Percentiles rank a stretch among this genome's conserved stretches.
These are phyloP conservation scores for Endotrypanum monterogeii DNA, from an alignment of 208 protist genomes.

Conservation along the genomic window DNA sequence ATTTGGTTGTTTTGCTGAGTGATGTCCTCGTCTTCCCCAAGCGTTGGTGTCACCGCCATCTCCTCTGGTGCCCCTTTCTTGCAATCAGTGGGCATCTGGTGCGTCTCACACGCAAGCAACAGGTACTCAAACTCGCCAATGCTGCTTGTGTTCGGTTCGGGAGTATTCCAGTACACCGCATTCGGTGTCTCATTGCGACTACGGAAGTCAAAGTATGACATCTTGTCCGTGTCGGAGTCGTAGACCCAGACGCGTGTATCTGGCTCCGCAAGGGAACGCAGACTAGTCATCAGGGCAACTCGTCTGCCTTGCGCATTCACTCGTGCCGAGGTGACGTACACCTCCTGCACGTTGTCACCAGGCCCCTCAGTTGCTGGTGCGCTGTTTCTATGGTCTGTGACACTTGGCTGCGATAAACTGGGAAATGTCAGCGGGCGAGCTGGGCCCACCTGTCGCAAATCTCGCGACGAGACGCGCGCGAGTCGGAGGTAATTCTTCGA, in stretches of 20 bases:
- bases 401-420: background rate
- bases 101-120: slow-evolving; percentile 88
- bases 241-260: slow-evolving; percentile 91
- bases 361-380: slow-evolving; percentile 14
- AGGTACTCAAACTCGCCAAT: slow-evolving; percentile 89
- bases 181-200: slow-evolving; percentile 69
- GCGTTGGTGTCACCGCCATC: slow-evolving; percentile 3
- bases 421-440: slow-evolving; percentile 61
- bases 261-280: slow-evolving; percentile 37
- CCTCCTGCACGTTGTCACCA: slow-evolving; percentile 3
- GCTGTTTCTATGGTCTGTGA: background rate
- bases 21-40: background rate
- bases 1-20: slow-evolving; percentile 12
- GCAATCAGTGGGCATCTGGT: slow-evolving; percentile 46
- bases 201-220: slow-evolving; percentile 81
- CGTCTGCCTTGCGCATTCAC: slow-evolving; percentile 86
- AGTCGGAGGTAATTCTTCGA: slow-evolving; percentile 83
- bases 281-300: slow-evolving; percentile 78
- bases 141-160: slow-evolving; percentile 80
- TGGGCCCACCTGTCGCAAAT: slow-evolving; percentile 69
- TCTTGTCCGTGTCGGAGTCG: slow-evolving; percentile 88
- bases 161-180: slow-evolving; percentile 89
- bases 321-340: slow-evolving; percentile 58
- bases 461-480: slow-evolving; percentile 65
- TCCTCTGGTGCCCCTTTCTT: slow-evolving; percentile 10